Evolutionary conservation across 495 filamentous ascomycete species (phyloP).

Genomic region (Penicillium longicatenatum): DNA sequence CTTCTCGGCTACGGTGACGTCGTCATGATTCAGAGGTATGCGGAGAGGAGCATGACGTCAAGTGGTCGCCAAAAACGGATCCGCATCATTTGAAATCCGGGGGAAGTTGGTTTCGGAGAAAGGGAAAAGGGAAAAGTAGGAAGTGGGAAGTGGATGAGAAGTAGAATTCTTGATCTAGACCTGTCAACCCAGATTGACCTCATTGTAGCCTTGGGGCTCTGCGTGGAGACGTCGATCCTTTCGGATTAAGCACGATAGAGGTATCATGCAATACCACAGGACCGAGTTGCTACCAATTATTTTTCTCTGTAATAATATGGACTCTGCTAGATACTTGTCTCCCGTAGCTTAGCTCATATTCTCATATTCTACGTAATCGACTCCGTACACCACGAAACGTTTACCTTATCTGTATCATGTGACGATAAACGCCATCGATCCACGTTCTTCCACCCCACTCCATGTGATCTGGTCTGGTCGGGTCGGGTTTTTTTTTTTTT

Average conservation of each 20-base stretch:
- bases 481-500: background rate
- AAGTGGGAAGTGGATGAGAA: background rate
- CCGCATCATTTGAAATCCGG: background rate
- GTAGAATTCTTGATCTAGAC: background rate
- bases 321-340: too few species aligned
- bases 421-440: background rate
- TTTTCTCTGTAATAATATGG: too few species aligned
- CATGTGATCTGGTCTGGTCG: background rate
- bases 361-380: background rate
- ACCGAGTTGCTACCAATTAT: too few species aligned
- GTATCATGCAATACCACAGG: too few species aligned
- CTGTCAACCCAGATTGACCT: background rate
- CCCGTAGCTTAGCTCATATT: too few species aligned
- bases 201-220: too few species aligned
- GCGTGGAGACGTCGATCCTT: background rate
- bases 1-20: constrained; percentile 34
- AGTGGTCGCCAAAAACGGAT: constrained; percentile 2
- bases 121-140: background rate
- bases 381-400: background rate
- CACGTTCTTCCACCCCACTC: background rate
- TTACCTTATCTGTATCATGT: background rate
- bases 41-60: constrained; percentile 31
- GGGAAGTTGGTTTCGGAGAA: background rate
- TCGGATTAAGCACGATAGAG: too few species aligned
- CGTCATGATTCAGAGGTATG: constrained; percentile 42